These are phyloP conservation scores for Aegilops umbellulata DNA, from an alignment of 176 grass and related monocot species.

Conservation along the genomic window DNA sequence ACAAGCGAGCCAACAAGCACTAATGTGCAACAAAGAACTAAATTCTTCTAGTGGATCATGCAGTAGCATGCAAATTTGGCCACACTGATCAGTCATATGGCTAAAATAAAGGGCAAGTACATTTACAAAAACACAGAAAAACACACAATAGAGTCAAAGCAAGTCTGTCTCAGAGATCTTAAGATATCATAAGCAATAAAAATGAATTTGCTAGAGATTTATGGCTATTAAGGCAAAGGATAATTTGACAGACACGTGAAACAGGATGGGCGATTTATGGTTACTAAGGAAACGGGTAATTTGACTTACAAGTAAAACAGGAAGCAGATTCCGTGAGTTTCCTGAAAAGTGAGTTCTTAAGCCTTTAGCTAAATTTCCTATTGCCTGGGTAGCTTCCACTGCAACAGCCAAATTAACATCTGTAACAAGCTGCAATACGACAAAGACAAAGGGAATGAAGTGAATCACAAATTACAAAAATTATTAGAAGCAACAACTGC, in stretches of 20 bases:
- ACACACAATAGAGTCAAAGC: background rate
- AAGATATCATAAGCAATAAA: constrained; percentile 13
- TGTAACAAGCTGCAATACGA: constrained; percentile 70
- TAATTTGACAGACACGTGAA: constrained; percentile 67
- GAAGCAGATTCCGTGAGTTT: constrained; percentile 85
- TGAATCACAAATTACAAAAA: constrained; percentile 23
- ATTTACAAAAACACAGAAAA: background rate
- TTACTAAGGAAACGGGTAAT: background rate
- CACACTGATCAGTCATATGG: background rate
- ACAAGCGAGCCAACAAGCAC: background rate
- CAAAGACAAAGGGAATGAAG: background rate
- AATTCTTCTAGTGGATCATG: background rate
- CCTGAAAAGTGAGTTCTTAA: constrained; percentile 86
- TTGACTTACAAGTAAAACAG: constrained; percentile 88
- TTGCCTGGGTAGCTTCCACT: constrained; percentile 88
- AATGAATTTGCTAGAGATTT: background rate
- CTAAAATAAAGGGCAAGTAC: background rate
- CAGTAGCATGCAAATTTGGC: background rate
- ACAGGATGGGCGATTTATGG: constrained; percentile 39
- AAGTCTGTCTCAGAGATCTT: background rate
- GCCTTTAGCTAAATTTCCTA: constrained; percentile 92
- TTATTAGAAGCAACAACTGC: background rate
- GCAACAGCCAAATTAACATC: constrained; percentile 98
- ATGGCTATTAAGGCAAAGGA: background rate
- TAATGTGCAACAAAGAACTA: background rate